phyloP scores from a whole-genome alignment of 495 filamentous ascomycete genomes.

The Collariella sp. region DNA sequence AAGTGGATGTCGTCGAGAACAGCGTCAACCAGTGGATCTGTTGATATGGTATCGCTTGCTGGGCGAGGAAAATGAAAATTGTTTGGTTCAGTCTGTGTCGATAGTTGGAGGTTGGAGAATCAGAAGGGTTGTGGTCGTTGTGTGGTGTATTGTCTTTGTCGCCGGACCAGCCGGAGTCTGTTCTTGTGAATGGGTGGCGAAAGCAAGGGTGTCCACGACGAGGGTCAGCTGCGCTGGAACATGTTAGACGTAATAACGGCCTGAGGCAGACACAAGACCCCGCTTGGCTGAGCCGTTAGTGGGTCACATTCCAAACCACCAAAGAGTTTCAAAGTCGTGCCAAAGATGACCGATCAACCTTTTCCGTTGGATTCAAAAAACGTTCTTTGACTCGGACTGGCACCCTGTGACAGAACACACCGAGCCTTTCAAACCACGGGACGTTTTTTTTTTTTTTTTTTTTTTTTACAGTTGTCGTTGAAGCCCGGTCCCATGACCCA shows the following conservation, averaged over 20 bases:
- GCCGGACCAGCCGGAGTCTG: background rate
- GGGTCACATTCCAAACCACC: background rate
- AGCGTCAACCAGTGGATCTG: background rate
- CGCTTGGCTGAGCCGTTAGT: background rate
- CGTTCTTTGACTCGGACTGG: no score
- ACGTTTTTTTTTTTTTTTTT: no score
- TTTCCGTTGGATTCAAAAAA: no score
- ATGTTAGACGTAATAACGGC: constrained; percentile 1
- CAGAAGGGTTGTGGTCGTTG: background rate
- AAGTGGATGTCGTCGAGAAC: background rate
- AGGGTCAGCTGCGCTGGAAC: background rate
- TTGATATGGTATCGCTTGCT: no score
- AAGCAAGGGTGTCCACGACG: background rate
- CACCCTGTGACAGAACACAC: no score
- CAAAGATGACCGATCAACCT: no score
- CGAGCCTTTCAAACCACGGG: no score
- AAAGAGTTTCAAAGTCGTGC: background rate
- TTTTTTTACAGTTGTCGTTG: no score
- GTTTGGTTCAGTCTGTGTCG: background rate
- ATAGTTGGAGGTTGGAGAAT: background rate
- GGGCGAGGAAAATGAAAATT: background rate
- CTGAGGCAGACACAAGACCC: background rate
- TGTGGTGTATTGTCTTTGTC: background rate
- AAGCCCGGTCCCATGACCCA: no score
- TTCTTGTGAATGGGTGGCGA: background rate